phyloP scores from a whole-genome alignment of 2,329 filamentous ascomycete genomes.

The Aureobasidium lini region DNA sequence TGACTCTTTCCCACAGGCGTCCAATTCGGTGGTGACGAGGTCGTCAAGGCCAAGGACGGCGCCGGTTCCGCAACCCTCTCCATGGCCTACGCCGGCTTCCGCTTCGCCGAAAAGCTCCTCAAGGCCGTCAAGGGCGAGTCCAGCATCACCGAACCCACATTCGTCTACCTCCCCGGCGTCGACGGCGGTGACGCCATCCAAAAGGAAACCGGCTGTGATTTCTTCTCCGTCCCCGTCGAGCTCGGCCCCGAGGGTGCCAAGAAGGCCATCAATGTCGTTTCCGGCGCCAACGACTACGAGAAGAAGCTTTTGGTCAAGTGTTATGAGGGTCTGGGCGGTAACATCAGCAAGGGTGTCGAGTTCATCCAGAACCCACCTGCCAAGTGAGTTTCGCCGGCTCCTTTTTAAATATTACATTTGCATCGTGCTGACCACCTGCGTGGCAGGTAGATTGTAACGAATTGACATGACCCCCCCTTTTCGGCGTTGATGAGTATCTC shows the following conservation, averaged over 20 bases:
- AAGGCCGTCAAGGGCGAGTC: slow-evolving; percentile 83
- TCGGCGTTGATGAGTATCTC: background rate
- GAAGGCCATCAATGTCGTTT: slow-evolving; percentile 75
- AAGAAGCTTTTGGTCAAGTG: slow-evolving; percentile 74
- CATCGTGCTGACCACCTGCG: background rate
- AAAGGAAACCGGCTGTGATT: slow-evolving; percentile 77
- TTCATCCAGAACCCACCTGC: slow-evolving; percentile 83
- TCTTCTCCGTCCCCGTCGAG: slow-evolving; percentile 93
- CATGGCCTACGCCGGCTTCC: slow-evolving; percentile 93
- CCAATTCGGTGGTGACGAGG: slow-evolving; percentile 96
- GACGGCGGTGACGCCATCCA: slow-evolving; percentile 77
- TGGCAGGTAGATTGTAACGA: slow-evolving; percentile 11
- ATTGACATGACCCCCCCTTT: background rate
- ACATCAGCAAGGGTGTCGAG: slow-evolving; percentile 88
- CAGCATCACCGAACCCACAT: slow-evolving; percentile 89
- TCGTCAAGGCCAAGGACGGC: slow-evolving; percentile 90
- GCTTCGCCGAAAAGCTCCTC: slow-evolving; percentile 90
- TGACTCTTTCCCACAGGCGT: slow-evolving; percentile 46
- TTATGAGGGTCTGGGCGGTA: slow-evolving; percentile 74
- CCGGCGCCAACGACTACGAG: slow-evolving; percentile 74
- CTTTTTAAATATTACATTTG: background rate
- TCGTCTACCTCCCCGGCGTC: slow-evolving; percentile 88
- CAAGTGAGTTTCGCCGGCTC: slow-evolving; percentile 55
- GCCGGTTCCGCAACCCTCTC: slow-evolving; percentile 84
- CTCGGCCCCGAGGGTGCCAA: slow-evolving; percentile 81